Evolutionary conservation across 805 yeast genomes (phyloP).

Genomic region (Schwanniomyces pseudopolymorphus): DNA sequence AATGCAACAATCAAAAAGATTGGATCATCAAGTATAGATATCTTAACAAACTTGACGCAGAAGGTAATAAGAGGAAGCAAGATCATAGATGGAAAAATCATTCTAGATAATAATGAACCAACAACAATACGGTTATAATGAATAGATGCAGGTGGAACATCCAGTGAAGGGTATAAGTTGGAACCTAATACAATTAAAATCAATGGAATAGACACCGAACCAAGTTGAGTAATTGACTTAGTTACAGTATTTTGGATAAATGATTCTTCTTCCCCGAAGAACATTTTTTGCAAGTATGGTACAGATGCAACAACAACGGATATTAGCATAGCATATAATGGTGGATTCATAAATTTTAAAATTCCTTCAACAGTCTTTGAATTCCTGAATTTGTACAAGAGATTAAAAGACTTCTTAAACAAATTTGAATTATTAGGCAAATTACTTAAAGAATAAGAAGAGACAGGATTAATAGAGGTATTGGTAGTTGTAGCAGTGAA

Average conservation of each 20-base stretch:
- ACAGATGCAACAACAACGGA: constrained; percentile 70
- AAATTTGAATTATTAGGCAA: not conserved
- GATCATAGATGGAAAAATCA: constrained; percentile 72
- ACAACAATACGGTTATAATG: constrained; percentile 63
- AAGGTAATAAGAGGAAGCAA: constrained; percentile 66
- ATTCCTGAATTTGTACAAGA: constrained; percentile 5
- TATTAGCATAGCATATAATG: constrained; percentile 71
- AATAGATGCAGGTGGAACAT: constrained; percentile 63
- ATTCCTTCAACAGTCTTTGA: constrained; percentile 19
- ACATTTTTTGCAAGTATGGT: constrained; percentile 53
- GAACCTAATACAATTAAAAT: constrained; percentile 76
- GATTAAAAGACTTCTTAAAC: not conserved
- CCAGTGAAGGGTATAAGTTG: constrained; percentile 68
- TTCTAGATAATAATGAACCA: constrained; percentile 71
- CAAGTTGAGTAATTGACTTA: constrained; percentile 61
- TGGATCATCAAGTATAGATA: constrained; percentile 77
- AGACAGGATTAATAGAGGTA: not conserved
- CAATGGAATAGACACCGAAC: constrained; percentile 75
- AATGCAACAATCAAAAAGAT: constrained; percentile 76
- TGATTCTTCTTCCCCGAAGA: constrained; percentile 53
- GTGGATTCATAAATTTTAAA: constrained; percentile 69
- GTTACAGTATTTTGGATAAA: constrained; percentile 68
- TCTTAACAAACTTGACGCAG: constrained; percentile 60
- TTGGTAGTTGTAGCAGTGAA: not conserved
- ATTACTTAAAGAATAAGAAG: not conserved